Evolutionary conservation across 345 rosid genomes (phyloP).

Genomic region (Eutrema yunnanense): DNA sequence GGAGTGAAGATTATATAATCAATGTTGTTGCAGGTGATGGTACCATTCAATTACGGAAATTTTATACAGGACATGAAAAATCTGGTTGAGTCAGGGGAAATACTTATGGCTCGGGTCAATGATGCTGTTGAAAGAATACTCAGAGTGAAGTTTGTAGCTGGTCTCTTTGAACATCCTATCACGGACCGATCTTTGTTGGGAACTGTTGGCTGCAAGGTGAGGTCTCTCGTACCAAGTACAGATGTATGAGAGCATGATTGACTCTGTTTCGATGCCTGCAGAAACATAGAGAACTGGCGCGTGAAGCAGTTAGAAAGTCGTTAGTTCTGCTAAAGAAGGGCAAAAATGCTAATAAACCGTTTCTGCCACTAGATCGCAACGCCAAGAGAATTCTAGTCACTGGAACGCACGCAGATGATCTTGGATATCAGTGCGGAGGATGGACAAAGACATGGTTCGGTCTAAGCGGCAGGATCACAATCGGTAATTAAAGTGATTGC

Average conservation of each 20-base stretch:
- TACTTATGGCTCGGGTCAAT: conserved; percentile 59
- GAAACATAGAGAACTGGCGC: conserved; percentile 67
- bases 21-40: conserved; percentile 44
- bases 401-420: conserved; percentile 84
- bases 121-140: conserved; percentile 89
- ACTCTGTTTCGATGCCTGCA: conserved; percentile 27
- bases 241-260: not conserved
- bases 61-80: conserved; percentile 45
- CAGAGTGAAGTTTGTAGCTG: conserved; percentile 78
- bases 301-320: conserved; percentile 87
- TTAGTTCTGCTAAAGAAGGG: conserved; percentile 83
- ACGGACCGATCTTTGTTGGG: conserved; percentile 57
- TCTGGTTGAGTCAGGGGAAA: conserved; percentile 68
- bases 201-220: conserved; percentile 77
- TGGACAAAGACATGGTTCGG: conserved; percentile 81
- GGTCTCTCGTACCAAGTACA: not conserved
- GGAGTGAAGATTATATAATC: conserved; percentile 21
- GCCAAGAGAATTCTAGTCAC: conserved; percentile 61
- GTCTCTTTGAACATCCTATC: conserved; percentile 74
- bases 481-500: conserved; percentile 37
- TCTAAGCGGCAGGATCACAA: conserved; percentile 68
- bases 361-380: conserved; percentile 66
- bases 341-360: conserved; percentile 40
- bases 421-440: conserved; percentile 91
- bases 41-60: conserved; percentile 43